Base-by-base conservation (phyloP, 129 eudicot genomes). In the Pseudognaphalium luteoalbum region DNA sequence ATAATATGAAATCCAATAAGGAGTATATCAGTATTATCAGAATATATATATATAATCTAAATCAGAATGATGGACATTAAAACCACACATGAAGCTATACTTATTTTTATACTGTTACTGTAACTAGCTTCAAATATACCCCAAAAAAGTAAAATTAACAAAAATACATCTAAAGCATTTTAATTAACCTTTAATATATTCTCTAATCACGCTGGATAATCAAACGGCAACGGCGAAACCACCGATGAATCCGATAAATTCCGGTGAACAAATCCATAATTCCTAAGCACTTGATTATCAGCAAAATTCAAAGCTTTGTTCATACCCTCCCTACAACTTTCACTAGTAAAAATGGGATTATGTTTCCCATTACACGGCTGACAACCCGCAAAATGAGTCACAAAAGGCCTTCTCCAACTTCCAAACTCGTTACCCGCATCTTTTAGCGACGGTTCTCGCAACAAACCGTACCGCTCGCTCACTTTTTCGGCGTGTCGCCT, bases 341-440 rank as follows among this genome's bases (percentile, higher is more conserved):
- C 74, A 0, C 76, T 82, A 4, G 80, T 60, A 19, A 80, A 88
- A 72, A 67, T 3, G 0, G 79, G 84, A 60, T 88, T 84, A 42
- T 81, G 86, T 33, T 83, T 65, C 70, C 89, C 87, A 6, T 78
- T 84, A 74, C 92, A 83, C 12, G 92, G 92, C 71, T 88, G 88
- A 68, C 92, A 88, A 4, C 92, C 92, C 16, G 88, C 84, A 65
- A 88, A 88, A 57, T 88, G 92, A 2, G 92, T 85, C 62, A 85
- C 84, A 70, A 84, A 87, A 52, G 91, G 91, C 84, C 89, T 58
- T 33, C 87, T 71, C 81, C 82, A 85, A 29, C 80, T 86, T 14
- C 81, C 87, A 34, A 58, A 75, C 75, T 87, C 87, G 6, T 83
- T 78, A 0, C 84, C 85, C 11, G 81, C 83, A 9, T 74, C 83